Evolutionary conservation across 768 basidiomycete genomes (phyloP).

Genomic region (Leccinellum luteum): DNA sequence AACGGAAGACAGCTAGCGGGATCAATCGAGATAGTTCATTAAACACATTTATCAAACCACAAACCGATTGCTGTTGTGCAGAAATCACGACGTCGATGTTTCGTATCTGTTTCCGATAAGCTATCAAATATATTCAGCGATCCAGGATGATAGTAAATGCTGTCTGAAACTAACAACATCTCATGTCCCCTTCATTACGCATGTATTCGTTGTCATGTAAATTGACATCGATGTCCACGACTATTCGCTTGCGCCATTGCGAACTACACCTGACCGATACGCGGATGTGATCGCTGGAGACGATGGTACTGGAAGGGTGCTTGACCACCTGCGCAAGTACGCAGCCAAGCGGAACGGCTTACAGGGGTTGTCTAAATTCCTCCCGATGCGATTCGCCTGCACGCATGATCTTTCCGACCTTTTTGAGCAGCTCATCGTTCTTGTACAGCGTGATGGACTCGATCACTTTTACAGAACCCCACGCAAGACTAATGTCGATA

Average conservation of each 20-base stretch:
- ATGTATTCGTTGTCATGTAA: not conserved
- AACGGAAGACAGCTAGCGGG: not conserved
- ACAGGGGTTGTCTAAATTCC: not conserved
- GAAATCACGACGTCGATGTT: not conserved
- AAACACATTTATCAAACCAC: not conserved
- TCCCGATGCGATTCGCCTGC: not conserved
- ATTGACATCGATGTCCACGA: not conserved
- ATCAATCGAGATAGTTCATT: not conserved
- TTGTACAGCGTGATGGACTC: not conserved
- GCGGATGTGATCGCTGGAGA: not conserved
- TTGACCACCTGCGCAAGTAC: not conserved
- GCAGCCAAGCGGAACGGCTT: not conserved
- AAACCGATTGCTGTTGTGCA: not conserved
- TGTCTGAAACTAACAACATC: not conserved
- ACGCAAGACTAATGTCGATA: no score
- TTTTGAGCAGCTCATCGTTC: not conserved
- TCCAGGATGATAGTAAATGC: not conserved
- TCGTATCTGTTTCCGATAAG: not conserved
- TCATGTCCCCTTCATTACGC: not conserved
- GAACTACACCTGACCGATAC: not conserved
- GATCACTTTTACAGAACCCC: not conserved
- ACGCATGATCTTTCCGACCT: not conserved
- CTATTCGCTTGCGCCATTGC: not conserved
- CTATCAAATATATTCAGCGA: not conserved
- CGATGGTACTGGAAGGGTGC: not conserved